Evolutionary conservation across 2,329 filamentous ascomycete genomes (phyloP), one percentile per base, ranked within the genome.

Genomic region (Hypoxylon rubiginosum): DNA sequence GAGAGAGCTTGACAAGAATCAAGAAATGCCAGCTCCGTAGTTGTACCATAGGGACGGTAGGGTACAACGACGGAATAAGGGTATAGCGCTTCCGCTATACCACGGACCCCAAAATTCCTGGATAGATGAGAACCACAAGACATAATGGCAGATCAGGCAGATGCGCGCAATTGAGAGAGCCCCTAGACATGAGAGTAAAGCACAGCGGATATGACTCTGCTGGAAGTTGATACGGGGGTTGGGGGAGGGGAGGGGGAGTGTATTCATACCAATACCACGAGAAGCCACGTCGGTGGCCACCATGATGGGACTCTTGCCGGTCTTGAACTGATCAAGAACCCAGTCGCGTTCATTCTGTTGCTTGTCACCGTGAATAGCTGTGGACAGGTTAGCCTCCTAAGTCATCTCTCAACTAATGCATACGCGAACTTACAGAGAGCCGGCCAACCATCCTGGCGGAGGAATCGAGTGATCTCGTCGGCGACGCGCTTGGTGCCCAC

Each of bases 271-370:
- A 85, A 99, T 97, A 93, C 96, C 96, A 94, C 96, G 96, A 80
- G 96, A 98, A 84, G 96, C 96, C 84, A 99, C 96, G 79, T 98
- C 96, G 73, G 96, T 99, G 84, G 96, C 96, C 85, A 99, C 96
- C 94, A 99, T 97, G 90, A 99, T 97, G 80, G 96, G 96, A 85
- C 94, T 97, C 88, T 98, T 97, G 84, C 94, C 94, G 72, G 92
- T 93, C 90, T 98, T 99, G 90, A 99, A 99, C 82, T 98, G 95
- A 82, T 98, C 97, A 79, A 99, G 87, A 77, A 98, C 96, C 94
- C 96, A 98, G 82, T 98, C 96, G 85, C 96, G 94, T 86, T 99
- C 96, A 82, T 97, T 97, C 80, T 99, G 96, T 80, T 97, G 94
- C 87, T 98, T 98, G 85, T 98, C 96, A 79, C 96, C 96, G 86